These are phyloP conservation scores for Hortiboletus campestris DNA, from an alignment of 768 basidiomycete species.

Conservation along the genomic window DNA sequence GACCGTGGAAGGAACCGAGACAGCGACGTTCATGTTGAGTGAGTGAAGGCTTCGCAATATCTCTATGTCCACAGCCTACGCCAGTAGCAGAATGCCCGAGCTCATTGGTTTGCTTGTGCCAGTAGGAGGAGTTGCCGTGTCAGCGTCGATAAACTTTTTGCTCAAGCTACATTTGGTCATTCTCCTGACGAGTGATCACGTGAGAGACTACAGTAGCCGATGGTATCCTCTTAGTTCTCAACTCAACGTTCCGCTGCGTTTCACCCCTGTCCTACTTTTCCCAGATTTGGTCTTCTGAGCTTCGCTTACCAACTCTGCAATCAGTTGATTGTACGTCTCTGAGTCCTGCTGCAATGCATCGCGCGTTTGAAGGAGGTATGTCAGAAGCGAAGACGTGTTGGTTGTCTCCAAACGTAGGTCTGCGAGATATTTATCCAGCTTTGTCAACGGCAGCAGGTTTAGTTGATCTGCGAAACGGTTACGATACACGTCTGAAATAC, in stretches of 20 bases:
- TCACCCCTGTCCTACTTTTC: constrained; percentile 47
- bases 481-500: constrained; percentile 1
- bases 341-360: constrained; percentile 84
- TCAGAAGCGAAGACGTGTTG: constrained; percentile 71
- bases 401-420: constrained; percentile 73
- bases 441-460: constrained; percentile 64
- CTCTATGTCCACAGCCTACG: background rate
- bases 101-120: background rate
- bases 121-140: background rate
- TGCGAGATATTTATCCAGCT: constrained; percentile 62
- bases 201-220: background rate
- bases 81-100: background rate
- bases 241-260: constrained; percentile 49
- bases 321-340: constrained; percentile 86
- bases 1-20: constrained; percentile 83
- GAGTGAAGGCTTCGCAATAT: background rate
- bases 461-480: constrained; percentile 54
- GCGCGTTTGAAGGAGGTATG: constrained; percentile 76
- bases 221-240: constrained; percentile 7
- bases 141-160: constrained; percentile 15
- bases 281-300: constrained; percentile 80
- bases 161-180: constrained; percentile 13
- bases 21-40: constrained; percentile 79
- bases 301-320: constrained; percentile 89
- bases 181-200: constrained; percentile 13